A percentile compares a stretch with the other conserved stretches of the same genome.
Evolutionary conservation across 148 eudicot species (phyloP).

Genomic region (Amaranthus hypochondriacus): DNA sequence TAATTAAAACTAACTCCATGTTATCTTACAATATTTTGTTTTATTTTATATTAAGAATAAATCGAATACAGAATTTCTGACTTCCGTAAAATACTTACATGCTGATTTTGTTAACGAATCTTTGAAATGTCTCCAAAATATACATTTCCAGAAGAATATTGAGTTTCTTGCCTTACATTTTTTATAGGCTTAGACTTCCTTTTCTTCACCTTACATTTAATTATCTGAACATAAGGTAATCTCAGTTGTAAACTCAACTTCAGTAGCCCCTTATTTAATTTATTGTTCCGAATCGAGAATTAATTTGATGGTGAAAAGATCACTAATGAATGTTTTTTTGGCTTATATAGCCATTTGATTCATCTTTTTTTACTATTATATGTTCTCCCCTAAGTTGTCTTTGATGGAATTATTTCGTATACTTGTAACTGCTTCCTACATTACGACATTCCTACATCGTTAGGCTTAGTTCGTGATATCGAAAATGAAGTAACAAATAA

Average conservation of each 20-base stretch:
- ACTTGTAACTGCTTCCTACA: too few relatives aligned
- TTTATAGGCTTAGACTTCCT: background rate
- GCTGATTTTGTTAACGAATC: background rate
- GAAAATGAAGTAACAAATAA: too few relatives aligned
- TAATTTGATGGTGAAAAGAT: too few relatives aligned
- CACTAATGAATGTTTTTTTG: background rate
- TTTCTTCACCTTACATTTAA: too few relatives aligned
- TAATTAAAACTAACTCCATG: conserved; percentile 5
- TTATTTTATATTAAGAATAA: too few relatives aligned
- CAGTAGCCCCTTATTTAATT: too few relatives aligned
- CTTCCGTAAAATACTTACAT: background rate
- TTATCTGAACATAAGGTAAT: too few relatives aligned
- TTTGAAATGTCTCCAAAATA: background rate
- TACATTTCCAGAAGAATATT: background rate
- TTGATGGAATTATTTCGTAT: background rate
- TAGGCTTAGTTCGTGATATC: too few relatives aligned
- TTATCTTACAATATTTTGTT: background rate
- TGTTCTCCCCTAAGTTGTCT: background rate
- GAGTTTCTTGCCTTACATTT: background rate
- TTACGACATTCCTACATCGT: too few relatives aligned
- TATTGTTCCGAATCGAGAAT: too few relatives aligned
- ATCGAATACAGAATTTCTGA: background rate
- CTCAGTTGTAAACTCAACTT: too few relatives aligned
- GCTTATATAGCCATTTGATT: background rate
- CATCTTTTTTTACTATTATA: background rate